These are phyloP conservation scores for Cercospora berteroae DNA, from an alignment of 2,329 filamentous ascomycete species.

Conservation along the genomic window DNA sequence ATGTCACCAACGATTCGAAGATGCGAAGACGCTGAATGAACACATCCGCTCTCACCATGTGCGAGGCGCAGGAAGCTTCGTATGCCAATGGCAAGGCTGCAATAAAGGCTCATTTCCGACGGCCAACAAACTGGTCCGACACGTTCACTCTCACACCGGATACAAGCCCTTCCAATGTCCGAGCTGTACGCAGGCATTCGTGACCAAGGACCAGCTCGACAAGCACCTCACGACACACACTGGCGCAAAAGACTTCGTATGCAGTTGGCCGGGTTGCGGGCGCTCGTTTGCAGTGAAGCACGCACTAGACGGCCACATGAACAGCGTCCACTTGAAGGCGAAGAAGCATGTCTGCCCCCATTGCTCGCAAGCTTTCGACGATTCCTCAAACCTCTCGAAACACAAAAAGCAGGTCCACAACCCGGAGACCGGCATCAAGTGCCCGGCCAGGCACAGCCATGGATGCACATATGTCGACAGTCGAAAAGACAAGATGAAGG, in stretches of 20 bases:
- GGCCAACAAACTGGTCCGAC: conserved; percentile 58
- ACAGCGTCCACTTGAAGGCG: conserved; percentile 52
- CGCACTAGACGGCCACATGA: conserved; percentile 57
- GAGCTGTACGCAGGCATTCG: conserved; percentile 59
- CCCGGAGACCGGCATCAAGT: conserved; percentile 27
- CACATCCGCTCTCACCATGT: conserved; percentile 55
- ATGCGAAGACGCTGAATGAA: conserved; percentile 53
- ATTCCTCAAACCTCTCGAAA: conserved; percentile 38
- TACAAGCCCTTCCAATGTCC: conserved; percentile 48
- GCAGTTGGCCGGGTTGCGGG: conserved; percentile 40
- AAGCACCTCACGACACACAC: conserved; percentile 68
- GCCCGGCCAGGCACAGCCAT: conserved; percentile 26
- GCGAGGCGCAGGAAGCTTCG: conserved; percentile 37
- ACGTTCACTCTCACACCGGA: conserved; percentile 65
- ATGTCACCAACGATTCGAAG: conserved; percentile 40
- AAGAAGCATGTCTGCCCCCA: conserved; percentile 46
- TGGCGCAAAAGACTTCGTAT: conserved; percentile 62
- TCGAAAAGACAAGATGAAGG: conserved; percentile 29
- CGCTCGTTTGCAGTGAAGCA: conserved; percentile 67
- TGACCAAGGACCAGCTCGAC: conserved; percentile 65
- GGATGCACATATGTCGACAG: conserved; percentile 30
- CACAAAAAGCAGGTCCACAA: conserved; percentile 35
- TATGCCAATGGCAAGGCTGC: conserved; percentile 53
- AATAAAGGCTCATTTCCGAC: conserved; percentile 45
- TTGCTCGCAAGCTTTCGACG: conserved; percentile 38